A percentile compares a stretch with the other conserved stretches of the same genome.
Evolutionary conservation across 306 rosid species (phyloP).

Genomic region (Quercus wislizeni): DNA sequence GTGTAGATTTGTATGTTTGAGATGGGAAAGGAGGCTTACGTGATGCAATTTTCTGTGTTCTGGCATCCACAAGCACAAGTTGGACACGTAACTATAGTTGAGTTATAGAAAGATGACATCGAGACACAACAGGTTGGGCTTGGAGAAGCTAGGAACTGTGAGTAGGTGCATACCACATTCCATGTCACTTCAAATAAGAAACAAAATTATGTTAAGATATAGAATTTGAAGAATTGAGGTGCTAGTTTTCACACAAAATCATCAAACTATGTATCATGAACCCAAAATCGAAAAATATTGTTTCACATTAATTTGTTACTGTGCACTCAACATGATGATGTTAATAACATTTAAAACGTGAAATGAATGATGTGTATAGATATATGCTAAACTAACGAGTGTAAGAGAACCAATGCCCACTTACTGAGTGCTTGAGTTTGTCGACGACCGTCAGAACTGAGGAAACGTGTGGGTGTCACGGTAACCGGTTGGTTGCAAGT

Average conservation of each 20-base stretch:
- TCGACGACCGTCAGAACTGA: conserved; percentile 68
- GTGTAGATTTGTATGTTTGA: not conserved
- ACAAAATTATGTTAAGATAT: not conserved
- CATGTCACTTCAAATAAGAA: conserved; percentile 75
- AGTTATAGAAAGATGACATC: conserved; percentile 85
- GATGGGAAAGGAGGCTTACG: conserved; percentile 44
- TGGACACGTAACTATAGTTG: conserved; percentile 73
- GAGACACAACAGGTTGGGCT: conserved; percentile 88
- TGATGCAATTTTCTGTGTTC: conserved; percentile 62
- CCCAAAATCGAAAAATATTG: too few relatives aligned
- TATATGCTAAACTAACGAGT: too few relatives aligned
- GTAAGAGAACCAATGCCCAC: conserved; percentile 13
- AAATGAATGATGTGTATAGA: too few relatives aligned
- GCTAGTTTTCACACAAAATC: too few relatives aligned
- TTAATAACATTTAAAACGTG: too few relatives aligned
- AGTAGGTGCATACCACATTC: conserved; percentile 93
- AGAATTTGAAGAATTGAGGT: too few relatives aligned
- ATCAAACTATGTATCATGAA: too few relatives aligned
- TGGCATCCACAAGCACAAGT: conserved; percentile 88
- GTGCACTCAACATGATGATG: too few relatives aligned
- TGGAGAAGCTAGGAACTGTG: conserved; percentile 76
- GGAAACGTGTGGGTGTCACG: conserved; percentile 77
- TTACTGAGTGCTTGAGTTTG: conserved; percentile 92
- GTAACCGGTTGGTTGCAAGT: conserved; percentile 81
- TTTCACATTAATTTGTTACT: too few relatives aligned